Percentiles rank a stretch among this genome's conserved stretches.
Evolutionary conservation across 2,329 filamentous ascomycete species (phyloP).

Genomic region (Exophiala xenobiotica): DNA sequence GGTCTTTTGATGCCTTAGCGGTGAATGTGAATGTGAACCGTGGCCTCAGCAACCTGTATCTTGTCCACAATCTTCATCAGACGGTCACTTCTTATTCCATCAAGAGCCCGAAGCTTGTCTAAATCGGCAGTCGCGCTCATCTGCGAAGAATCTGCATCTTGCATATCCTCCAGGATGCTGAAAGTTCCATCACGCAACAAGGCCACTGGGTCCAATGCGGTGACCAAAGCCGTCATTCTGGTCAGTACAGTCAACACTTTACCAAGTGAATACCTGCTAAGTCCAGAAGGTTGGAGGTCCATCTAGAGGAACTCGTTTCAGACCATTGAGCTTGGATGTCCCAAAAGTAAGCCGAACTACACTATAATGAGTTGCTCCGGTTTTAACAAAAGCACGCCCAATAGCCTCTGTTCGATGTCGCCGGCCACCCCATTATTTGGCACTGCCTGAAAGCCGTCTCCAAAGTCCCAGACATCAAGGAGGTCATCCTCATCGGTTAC

Average conservation of each 20-base stretch:
- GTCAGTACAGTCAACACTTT: conserved; percentile 56
- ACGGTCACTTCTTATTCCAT: no score
- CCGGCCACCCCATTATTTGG: conserved; percentile 96
- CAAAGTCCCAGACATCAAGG: conserved; percentile 87
- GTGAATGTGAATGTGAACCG: conserved; percentile 10
- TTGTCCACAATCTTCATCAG: background rate
- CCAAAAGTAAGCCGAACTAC: conserved; percentile 86
- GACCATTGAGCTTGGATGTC: conserved; percentile 89
- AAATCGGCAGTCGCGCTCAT: no score
- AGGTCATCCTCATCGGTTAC: conserved; percentile 98
- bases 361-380: no score
- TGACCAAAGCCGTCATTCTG: conserved; percentile 92
- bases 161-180: conserved; percentile 46
- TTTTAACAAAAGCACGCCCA: no score
- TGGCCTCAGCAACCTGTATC: conserved; percentile 14
- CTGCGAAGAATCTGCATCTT: no score
- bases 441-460: conserved; percentile 91
- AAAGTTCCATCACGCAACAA: conserved; percentile 46
- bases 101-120: no score
- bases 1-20: background rate
- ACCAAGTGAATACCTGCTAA: no score
- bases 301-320: conserved; percentile 91
- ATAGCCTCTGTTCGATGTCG: conserved; percentile 97
- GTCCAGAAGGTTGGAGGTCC: conserved; percentile 74
- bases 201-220: conserved; percentile 46